phyloP scores from a whole-genome alignment of 1,139 yeast genomes.

The Pichia sp. region DNA sequence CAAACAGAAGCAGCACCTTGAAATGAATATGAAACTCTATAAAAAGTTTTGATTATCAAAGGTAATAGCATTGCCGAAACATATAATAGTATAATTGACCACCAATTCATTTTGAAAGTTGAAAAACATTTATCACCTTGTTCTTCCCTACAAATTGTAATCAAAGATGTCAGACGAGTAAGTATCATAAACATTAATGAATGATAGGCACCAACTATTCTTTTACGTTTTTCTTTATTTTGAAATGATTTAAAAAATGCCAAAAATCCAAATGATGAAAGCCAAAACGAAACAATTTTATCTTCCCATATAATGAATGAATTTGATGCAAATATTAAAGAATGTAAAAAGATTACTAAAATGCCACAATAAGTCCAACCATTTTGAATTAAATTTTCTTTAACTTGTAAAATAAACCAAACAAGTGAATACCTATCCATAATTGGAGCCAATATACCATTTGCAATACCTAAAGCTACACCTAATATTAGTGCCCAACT shows the following conservation, averaged over 20 bases:
- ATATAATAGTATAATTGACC: constrained; percentile 54
- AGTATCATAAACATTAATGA: constrained; percentile 56
- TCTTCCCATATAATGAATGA: constrained; percentile 97
- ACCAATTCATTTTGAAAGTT: constrained; percentile 61
- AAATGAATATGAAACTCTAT: constrained; percentile 65
- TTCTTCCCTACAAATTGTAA: constrained; percentile 84
- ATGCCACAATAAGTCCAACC: constrained; percentile 72
- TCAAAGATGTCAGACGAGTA: constrained; percentile 55
- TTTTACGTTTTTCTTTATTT: constrained; percentile 28
- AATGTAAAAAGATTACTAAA: constrained; percentile 52
- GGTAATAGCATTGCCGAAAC: constrained; percentile 60
- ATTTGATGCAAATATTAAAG: constrained; percentile 76
- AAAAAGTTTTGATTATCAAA: constrained; percentile 59
- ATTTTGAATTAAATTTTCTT: constrained; percentile 53
- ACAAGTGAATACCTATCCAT: constrained; percentile 66
- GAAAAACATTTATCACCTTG: constrained; percentile 73
- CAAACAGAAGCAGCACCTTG: constrained; percentile 84
- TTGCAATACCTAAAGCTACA: constrained; percentile 57
- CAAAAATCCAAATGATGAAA: constrained; percentile 63
- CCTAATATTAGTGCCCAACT: constrained; percentile 56
- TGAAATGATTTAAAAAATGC: constrained; percentile 40
- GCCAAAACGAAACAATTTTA: constrained; percentile 59
- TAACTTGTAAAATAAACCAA: constrained; percentile 53
- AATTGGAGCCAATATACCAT: constrained; percentile 71
- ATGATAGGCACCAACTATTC: constrained; percentile 53